These are phyloP conservation scores for Pichia cactophila DNA, from an alignment of 1,139 yeast species.

Conservation along the genomic window DNA sequence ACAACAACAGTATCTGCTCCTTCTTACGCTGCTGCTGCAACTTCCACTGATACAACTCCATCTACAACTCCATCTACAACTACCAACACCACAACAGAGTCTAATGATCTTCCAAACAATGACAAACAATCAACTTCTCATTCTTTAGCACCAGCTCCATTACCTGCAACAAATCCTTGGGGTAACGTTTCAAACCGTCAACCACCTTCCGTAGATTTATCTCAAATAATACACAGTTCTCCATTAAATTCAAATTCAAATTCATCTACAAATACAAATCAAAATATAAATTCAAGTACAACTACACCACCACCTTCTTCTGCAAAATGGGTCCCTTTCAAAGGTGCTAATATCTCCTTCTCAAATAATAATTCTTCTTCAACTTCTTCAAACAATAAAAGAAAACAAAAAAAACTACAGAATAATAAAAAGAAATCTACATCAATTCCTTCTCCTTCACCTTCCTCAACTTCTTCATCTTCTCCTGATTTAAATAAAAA, in stretches of 20 bases:
- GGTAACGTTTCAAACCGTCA: constrained; percentile 29
- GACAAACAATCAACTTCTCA: no score
- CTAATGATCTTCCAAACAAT: no score
- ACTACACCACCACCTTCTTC: not conserved
- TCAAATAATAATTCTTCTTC: constrained; percentile 5
- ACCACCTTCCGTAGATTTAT: constrained; percentile 8
- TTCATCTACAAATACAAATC: not conserved
- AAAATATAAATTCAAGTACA: not conserved
- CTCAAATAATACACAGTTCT: constrained; percentile 7
- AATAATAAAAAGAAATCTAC: constrained; percentile 5
- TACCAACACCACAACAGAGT: not conserved
- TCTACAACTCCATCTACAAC: not conserved
- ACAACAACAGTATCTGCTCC: not conserved
- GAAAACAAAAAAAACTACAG: constrained; percentile 9
- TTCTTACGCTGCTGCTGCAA: not conserved
- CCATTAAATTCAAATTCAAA: not conserved
- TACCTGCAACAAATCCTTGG: constrained; percentile 69
- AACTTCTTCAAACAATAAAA: constrained; percentile 3
- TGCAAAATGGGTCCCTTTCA: constrained; percentile 13
- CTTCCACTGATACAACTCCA: not conserved
- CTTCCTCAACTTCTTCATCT: not conserved
- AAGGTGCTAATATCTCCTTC: constrained; percentile 12
- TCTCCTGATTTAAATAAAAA: not conserved
- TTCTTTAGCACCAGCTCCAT: constrained; percentile 61
- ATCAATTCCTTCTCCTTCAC: not conserved